phyloP scores from a whole-genome alignment of 2,329 filamentous ascomycete genomes.

The Allantophomopsis cytisporea region DNA sequence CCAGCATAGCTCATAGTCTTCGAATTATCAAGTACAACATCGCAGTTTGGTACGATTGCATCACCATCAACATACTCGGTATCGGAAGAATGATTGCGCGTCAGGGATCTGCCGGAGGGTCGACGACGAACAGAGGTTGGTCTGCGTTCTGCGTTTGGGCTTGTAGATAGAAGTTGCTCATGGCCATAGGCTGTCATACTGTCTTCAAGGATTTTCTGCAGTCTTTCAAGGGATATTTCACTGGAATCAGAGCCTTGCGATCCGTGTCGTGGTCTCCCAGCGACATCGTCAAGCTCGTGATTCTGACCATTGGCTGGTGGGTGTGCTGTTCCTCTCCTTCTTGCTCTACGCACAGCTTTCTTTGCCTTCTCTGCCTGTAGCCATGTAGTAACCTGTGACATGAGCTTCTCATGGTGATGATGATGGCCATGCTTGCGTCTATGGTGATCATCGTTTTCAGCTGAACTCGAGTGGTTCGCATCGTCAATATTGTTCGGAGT shows the following conservation, averaged over 20 bases:
- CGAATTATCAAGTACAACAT: constrained; percentile 77
- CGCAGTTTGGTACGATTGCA: constrained; percentile 68
- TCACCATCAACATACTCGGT: constrained; percentile 79
- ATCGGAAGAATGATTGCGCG: constrained; percentile 52
- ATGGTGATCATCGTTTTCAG: neutral
- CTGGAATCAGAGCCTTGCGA: constrained; percentile 55
- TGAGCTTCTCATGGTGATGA: constrained; percentile 31
- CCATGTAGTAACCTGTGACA: constrained; percentile 73
- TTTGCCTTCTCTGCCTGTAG: constrained; percentile 65
- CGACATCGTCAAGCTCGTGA: constrained; percentile 1
- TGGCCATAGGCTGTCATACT: constrained; percentile 30
- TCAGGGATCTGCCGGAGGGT: constrained; percentile 8
- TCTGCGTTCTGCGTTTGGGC: constrained; percentile 11
- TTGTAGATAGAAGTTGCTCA: constrained; percentile 11
- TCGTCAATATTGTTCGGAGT: constrained; percentile 15
- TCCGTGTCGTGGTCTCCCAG: constrained; percentile 23
- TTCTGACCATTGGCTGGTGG: constrained; percentile 3
- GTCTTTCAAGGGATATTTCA: constrained; percentile 61
- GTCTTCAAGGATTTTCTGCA: constrained; percentile 69
- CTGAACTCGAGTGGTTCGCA: constrained; percentile 7
- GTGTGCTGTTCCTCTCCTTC: constrained; percentile 18
- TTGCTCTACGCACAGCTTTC: constrained; percentile 40
- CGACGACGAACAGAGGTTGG: constrained; percentile 6
- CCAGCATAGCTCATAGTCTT: constrained; percentile 71
- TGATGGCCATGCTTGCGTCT: constrained; percentile 1